A percentile compares a stretch with the other conserved stretches of the same genome.
These are phyloP conservation scores for Aureobasidium musti DNA, from an alignment of 2,329 filamentous ascomycete species.

Conservation along the genomic window DNA sequence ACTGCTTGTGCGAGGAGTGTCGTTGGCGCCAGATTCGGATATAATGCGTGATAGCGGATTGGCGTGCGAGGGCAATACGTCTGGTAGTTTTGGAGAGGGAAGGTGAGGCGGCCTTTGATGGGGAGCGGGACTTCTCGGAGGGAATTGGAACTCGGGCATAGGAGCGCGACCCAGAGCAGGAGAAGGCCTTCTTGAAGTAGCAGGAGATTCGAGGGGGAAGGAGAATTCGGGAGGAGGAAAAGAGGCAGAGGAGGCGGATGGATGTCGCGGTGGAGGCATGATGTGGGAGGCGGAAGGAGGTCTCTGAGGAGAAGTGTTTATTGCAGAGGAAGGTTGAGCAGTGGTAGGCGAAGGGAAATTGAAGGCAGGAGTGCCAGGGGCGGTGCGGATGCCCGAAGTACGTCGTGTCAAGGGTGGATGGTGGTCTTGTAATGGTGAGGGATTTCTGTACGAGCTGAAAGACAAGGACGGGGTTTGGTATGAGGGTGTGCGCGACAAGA, in stretches of 20 bases:
- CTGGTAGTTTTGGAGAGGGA: conserved; percentile 4
- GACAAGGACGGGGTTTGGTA: background rate
- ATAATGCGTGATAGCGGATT: conserved; percentile 68
- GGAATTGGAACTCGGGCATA: conserved; percentile 38
- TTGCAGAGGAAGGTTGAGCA: background rate
- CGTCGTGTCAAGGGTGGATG: conserved; percentile 41
- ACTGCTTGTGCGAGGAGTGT: conserved; percentile 84
- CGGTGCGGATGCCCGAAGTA: conserved; percentile 35
- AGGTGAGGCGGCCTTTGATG: background rate
- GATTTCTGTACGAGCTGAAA: conserved; percentile 39
- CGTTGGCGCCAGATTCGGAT: conserved; percentile 72
- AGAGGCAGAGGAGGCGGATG: background rate
- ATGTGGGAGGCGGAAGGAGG: conserved; percentile 14
- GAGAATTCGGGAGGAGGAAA: conserved; percentile 22
- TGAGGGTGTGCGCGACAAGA: conserved; percentile 46
- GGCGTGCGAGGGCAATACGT: conserved; percentile 26
- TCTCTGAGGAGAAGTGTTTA: conserved; percentile 3
- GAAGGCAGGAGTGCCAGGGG: conserved; percentile 30
- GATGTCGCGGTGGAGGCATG: conserved; percentile 16
- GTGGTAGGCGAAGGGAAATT: conserved; percentile 17
- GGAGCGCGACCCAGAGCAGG: conserved; percentile 12
- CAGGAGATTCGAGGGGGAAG: conserved; percentile 9
- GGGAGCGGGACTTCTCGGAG: conserved; percentile 27
- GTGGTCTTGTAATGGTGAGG: conserved; percentile 47
- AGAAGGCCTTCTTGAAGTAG: background rate